Conservation (phyloP, 2,329 filamentous ascomycete genomes). For the Paracamarosporium sp. region DNA sequence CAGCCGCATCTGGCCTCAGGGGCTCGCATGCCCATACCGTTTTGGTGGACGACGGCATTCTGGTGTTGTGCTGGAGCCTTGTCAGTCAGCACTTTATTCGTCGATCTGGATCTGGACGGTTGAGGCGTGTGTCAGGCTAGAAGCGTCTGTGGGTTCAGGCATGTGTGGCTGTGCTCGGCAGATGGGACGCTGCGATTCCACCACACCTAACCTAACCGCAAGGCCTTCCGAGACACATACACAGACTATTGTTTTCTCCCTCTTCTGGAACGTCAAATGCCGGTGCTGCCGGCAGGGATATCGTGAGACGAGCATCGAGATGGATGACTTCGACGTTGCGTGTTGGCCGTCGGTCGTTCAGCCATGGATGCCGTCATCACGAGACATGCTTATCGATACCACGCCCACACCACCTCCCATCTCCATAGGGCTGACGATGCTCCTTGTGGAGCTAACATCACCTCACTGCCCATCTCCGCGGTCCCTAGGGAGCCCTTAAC, state of each 20-base stretch:
- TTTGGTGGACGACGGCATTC: neutral
- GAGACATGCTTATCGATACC: neutral
- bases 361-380: constrained; percentile 1
- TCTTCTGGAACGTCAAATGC: neutral
- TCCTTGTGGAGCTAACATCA: neutral
- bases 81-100: neutral
- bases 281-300: neutral
- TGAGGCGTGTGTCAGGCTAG: neutral
- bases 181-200: neutral
- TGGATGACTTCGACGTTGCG: neutral
- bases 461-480: neutral
- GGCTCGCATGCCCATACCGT: neutral
- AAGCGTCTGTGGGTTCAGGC: neutral
- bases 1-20: constrained; percentile 3
- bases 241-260: neutral
- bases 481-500: neutral
- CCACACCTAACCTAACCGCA: neutral
- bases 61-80: neutral
- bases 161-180: neutral
- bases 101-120: constrained; percentile 1
- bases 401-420: neutral
- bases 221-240: neutral
- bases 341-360: neutral
- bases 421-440: neutral
- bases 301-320: neutral